Evolutionary conservation across 768 basidiomycete species (phyloP), one percentile per base, ranked within the genome.

Genomic region (Sporobolomyces pararoseus): DNA sequence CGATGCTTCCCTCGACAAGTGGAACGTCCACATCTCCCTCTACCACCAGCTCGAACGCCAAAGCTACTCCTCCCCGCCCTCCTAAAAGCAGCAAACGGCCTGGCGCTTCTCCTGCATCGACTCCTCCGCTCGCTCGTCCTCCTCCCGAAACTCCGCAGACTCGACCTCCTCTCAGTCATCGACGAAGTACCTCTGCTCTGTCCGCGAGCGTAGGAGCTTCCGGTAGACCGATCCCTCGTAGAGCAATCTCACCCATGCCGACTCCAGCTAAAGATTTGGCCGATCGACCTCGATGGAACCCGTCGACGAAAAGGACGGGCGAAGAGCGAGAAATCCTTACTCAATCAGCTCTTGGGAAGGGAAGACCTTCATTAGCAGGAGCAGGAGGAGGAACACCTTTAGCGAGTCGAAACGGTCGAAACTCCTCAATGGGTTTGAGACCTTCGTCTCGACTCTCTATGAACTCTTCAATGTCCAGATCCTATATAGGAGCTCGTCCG

Each of bases 231-330:
- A 42, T 62, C 2, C 63, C 50, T 29, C 17, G 32, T 4, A 25
- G 53, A 29, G 59, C 67, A 1, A 53, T 62, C n/a, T 62, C 60
- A 19, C 59, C 60, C 14, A 55, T 64, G 37, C 58, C 47, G 7
- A 54, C 52, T 21, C 52, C 66, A 6, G 23, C 13, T 10, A 32
- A 39, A 14, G 27, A 21, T 16, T 31, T 54, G 32, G 55, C 37
- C 23, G 37, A 64, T 39, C 59, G 62, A 31, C 71, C 71, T n/a
- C 39, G 71, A 13, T 72, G 71, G 71, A 72, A 72, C 62, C 42
- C 61, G n/a, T 67, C 71, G 34, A 53, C 63, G n/a, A 70, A 70
- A 34, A 44, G 62, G 31, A 51, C 42, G 39, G 66, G 62, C 44
- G 47, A 64, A 31, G 49, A 50, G 9, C 32, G 51, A 7, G 64